phyloP scores from a whole-genome alignment of 2,329 filamentous ascomycete species.

The Simplicillium sp. region DNA sequence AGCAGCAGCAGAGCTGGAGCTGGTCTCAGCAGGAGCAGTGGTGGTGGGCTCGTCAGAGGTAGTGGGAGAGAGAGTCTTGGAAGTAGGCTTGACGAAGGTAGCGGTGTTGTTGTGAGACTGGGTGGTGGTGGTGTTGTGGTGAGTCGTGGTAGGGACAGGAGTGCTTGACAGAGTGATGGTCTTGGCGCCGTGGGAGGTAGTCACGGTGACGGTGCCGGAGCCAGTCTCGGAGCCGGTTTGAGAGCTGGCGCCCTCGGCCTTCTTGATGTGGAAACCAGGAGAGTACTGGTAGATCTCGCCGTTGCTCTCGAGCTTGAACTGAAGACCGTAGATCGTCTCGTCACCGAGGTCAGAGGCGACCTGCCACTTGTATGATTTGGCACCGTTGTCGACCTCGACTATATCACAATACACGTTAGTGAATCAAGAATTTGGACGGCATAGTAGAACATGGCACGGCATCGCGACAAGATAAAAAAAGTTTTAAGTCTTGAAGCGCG shows the following conservation, averaged over 20 bases:
- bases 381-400: slow-evolving; percentile 38
- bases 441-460: neutral
- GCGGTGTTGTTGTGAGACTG: slow-evolving; percentile 1
- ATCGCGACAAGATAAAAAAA: neutral
- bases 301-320: slow-evolving; percentile 40
- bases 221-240: slow-evolving; percentile 12
- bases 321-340: slow-evolving; percentile 45
- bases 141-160: neutral
- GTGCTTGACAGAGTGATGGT: slow-evolving; percentile 17
- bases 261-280: slow-evolving; percentile 47
- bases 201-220: slow-evolving; percentile 17
- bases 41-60: slow-evolving; percentile 8
- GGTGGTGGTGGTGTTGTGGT: neutral
- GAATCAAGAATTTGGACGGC: neutral
- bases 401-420: neutral
- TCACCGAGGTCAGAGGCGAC: slow-evolving; percentile 35
- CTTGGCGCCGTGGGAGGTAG: slow-evolving; percentile 18
- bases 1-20: slow-evolving; percentile 16
- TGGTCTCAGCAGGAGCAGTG: slow-evolving; percentile 7
- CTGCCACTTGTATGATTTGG: slow-evolving; percentile 38
- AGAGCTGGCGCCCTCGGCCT: slow-evolving; percentile 12
- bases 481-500: neutral
- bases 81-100: neutral
- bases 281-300: slow-evolving; percentile 49
- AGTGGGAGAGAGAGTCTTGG: neutral